Evolutionary conservation across 2,329 filamentous ascomycete species (phyloP), one percentile per base, ranked within the genome.

Genomic region (Diaporthe sp.): DNA sequence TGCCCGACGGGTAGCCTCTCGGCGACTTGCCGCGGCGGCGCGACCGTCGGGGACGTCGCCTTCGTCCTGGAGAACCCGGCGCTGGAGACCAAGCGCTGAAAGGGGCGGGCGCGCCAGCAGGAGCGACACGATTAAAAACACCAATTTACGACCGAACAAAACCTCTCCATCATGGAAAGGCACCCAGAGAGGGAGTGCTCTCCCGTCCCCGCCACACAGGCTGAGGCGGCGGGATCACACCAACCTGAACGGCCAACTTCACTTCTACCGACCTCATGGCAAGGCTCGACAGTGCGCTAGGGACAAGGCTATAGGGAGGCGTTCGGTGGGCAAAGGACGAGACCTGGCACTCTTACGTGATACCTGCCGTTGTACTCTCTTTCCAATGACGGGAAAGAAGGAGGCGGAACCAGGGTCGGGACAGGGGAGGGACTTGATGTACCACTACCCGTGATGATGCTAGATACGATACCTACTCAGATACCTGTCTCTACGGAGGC

Each of bases 1-100:
- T 90, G 88, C 79, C 88, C 87, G 28, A 87, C 85, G 10, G 88
- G 88, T 25, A 88, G 86, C 76, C 83, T 89, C 79, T 83, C 81
- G 53, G 86, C 82, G 37, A 85, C 85, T 1, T 90, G 88, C 80
- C 79, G 84, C 8, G 88, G 88, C 19, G 88, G 87, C 7, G 88
- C 86, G 42, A 87, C 84, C 57, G 83, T 77, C 25, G 87, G 88
- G 46, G 83, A 89, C 77, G 84, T 89, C 9, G 81, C 79, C 71
- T 88, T 89, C 76, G 83, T 80, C 46, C 82, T 88, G 70, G 80
- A 80, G 70, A 81, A 79, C 67, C 80, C 82, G 49, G 61, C 19
- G 28, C 5, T 71, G 71, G 75, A 76, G 70, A 28, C 17, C 22
- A 55, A 31, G 22, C 46, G 51, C 19, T 53, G 44, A 60, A 44